A percentile compares a stretch with the other conserved stretches of the same genome.
These are phyloP conservation scores for Endotrypanum monterogeii DNA, from an alignment of 208 protist species.

Conservation along the genomic window DNA sequence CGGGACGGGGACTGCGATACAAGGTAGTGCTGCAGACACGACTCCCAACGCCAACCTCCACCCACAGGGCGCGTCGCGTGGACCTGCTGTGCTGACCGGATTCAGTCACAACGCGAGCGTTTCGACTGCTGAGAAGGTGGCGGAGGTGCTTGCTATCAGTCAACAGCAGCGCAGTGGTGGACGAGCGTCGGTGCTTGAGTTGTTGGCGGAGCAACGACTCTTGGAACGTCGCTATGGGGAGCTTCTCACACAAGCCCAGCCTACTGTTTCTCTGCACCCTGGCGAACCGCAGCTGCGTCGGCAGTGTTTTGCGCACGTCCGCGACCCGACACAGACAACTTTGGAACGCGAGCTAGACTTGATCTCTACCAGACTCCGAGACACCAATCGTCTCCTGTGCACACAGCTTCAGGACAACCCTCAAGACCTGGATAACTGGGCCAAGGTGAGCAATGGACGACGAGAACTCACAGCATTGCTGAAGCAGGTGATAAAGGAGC, in stretches of 20 bases:
- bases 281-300: conserved; percentile 61
- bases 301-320: conserved; percentile 26
- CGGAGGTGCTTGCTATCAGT: conserved; percentile 30
- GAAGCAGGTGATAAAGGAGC: conserved; percentile 59
- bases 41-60: neutral
- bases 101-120: conserved; percentile 3
- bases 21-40: neutral
- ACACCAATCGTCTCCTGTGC: conserved; percentile 82
- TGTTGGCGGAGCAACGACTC: conserved; percentile 72
- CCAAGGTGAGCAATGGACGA: conserved; percentile 86
- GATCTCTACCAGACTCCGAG: conserved; percentile 68
- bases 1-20: neutral
- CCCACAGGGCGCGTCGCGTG: conserved; percentile 12
- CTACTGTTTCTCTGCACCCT: conserved; percentile 44
- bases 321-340: conserved; percentile 38
- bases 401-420: conserved; percentile 91
- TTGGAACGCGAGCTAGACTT: conserved; percentile 67
- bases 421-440: conserved; percentile 92
- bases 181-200: conserved; percentile 75
- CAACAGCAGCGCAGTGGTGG: conserved; percentile 40
- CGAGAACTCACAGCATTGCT: conserved; percentile 81
- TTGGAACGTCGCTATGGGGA: conserved; percentile 87
- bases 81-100: conserved; percentile 17
- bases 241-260: conserved; percentile 59
- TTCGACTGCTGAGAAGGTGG: conserved; percentile 19